Base-by-base conservation (phyloP, 768 basidiomycete genomes). In the Leccinum fibrillosum region DNA sequence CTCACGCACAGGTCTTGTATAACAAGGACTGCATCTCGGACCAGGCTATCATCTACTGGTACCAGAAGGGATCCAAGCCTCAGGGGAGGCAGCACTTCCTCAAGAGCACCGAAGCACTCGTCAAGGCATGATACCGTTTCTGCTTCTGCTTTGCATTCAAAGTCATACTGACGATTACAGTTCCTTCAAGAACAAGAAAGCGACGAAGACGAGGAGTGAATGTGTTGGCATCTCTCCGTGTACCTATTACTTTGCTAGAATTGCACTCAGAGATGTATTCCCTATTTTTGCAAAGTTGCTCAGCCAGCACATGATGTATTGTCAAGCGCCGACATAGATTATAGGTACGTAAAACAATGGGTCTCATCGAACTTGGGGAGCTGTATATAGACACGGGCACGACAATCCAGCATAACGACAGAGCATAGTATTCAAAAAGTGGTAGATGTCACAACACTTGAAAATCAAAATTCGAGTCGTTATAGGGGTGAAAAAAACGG, bases 41-140 rank as follows among this genome's bases (percentile, higher is more conserved):
- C 69, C 89, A 95, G 70, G 94, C 95, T 60, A 95, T 99, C 68
- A 89, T 98, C 59, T 98, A 97, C 74, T 99, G 96, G 96, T 80
- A 93, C 75, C 88, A 92, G 77, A 99, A 99, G 76, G 96, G 97
- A 53, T 90, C 94, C 50, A 97, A 94, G 76, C 85, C 93, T 0
- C 92, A 98, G 74, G 96, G 95, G 51, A 87, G 89, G 69, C 94
- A 97, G 73, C 90, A 94, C 73, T 98, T 99, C 81, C 77, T 98
- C 65, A 95, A 92, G 77, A 85, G 80, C 57, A 89, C 92, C 0
- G 90, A 91, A 69, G 70, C 90, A 17, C 80, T 98, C 39, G 94
- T 98, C 70, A 96, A 97, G 83, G 94, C 86, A 68, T 52, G 68
- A 52, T 42, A 47, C 39, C 48, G 19, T 53, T 42, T 49, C 12